Evolutionary conservation across 345 rosid genomes (phyloP).

Genomic region (Nephelium lappaceum): DNA sequence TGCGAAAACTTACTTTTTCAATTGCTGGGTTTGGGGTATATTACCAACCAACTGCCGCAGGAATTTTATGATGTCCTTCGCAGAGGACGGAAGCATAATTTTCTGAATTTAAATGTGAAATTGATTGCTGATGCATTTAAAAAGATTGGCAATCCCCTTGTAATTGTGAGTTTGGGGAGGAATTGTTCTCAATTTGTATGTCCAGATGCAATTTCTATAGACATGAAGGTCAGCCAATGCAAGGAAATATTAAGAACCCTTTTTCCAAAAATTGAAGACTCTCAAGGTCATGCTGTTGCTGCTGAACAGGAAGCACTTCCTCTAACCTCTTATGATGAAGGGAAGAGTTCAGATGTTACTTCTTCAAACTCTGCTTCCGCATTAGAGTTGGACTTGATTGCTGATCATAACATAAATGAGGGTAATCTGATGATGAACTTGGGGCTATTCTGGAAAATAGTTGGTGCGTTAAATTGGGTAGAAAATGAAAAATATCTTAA

Average conservation of each 20-base stretch:
- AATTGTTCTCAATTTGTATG: neutral
- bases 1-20: constrained; percentile 13
- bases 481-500: neutral
- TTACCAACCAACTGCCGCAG: constrained; percentile 26
- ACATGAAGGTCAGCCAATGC: constrained; percentile 26
- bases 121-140: constrained; percentile 31
- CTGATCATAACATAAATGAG: neutral
- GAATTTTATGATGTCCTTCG: constrained; percentile 20
- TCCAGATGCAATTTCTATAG: constrained; percentile 29
- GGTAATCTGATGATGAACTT: neutral
- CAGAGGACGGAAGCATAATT: neutral
- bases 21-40: constrained; percentile 20
- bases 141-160: constrained; percentile 36
- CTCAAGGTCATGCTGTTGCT: neutral
- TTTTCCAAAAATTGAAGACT: constrained; percentile 21
- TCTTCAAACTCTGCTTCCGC: neutral
- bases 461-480: constrained; percentile 6
- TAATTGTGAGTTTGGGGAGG: constrained; percentile 15
- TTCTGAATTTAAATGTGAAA: neutral
- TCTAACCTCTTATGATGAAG: neutral
- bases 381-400: neutral
- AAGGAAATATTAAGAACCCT: constrained; percentile 25
- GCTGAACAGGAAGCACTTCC: neutral
- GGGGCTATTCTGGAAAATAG: constrained; percentile 17
- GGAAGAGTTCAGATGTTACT: constrained; percentile 12